Evolutionary conservation across 495 filamentous ascomycete species (phyloP), one percentile per base, ranked within the genome.

Genomic region (Hypoxylon cercidicola): DNA sequence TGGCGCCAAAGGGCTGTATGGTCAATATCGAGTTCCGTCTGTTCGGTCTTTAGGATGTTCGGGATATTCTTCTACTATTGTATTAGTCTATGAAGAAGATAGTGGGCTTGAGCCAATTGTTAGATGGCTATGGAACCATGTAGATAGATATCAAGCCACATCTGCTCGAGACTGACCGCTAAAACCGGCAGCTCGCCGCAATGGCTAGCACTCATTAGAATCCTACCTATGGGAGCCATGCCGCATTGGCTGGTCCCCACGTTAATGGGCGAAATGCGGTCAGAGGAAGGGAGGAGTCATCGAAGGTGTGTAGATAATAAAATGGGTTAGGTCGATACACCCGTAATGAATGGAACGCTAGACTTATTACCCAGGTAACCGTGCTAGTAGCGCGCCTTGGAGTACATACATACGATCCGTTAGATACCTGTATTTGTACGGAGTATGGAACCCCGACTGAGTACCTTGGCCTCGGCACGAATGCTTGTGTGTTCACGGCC

Each of bases 101-200:
- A 32, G 5, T 1, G 30, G 30, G 30, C 23, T 25, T 39, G 25
- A 32, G 21, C 62, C 62, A 65, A 32, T 32, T 32, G 60, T 65
- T 41, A 64, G 21, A 48, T 43, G 18, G 20, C 35, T 44, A 21
- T 43, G 56, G 16, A 52, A 49, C 30, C 57, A 45, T 52, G 23
- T 25, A 46, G 34, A 34, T 35, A 60, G 41, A 53, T 57, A 39
- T 66, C 52, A 66, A 66, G 63, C 63, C 63, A 66, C 63, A 60
- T 8, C 9, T 32, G 30, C 30, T 10, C 10, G 64, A 60, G 64
- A 63, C 64, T 59, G 59, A 68, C 64, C 64, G 54, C 64, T 68
- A 62, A 55, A 68, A 62, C 64, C 64, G 64, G 64, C 64, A 68
- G 65, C 65, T 68, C 65, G 65, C 65, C 65, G 65, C 64, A 43